Evolutionary conservation across 345 rosid genomes (phyloP).

Genomic region (Aegle marmelos): DNA sequence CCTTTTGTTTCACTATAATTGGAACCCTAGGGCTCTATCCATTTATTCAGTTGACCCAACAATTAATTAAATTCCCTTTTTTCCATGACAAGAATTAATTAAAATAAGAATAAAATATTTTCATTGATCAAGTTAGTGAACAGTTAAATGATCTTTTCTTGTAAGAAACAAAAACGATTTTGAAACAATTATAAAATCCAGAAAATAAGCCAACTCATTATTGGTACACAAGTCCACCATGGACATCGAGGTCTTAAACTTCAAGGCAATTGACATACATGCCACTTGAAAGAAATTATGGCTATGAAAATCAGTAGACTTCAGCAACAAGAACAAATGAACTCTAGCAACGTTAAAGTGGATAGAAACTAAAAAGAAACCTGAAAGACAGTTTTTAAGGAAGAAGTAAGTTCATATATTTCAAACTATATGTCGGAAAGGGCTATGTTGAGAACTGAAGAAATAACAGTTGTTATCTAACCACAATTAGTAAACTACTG

Average conservation of each 20-base stretch:
- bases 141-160: not conserved
- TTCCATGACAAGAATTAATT: not conserved
- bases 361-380: not conserved
- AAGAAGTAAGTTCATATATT: not conserved
- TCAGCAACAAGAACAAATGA: not conserved
- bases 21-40: not conserved
- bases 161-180: not conserved
- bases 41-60: not conserved
- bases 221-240: not conserved
- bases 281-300: constrained; percentile 2
- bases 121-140: not conserved
- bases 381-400: not conserved
- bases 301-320: not conserved
- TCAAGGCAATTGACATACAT: not conserved
- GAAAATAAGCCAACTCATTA: not conserved
- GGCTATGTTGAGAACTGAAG: too few species aligned
- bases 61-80: too few species aligned
- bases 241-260: not conserved
- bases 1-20: not conserved
- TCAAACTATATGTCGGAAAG: not conserved
- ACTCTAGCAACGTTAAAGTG: not conserved
- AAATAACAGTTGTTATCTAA: too few species aligned
- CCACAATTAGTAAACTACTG: too few species aligned
- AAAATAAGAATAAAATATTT: too few species aligned
- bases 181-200: not conserved